Evolutionary conservation across 75 land plant genomes (phyloP).

Genomic region (Pseudotsuga menziesii): DNA sequence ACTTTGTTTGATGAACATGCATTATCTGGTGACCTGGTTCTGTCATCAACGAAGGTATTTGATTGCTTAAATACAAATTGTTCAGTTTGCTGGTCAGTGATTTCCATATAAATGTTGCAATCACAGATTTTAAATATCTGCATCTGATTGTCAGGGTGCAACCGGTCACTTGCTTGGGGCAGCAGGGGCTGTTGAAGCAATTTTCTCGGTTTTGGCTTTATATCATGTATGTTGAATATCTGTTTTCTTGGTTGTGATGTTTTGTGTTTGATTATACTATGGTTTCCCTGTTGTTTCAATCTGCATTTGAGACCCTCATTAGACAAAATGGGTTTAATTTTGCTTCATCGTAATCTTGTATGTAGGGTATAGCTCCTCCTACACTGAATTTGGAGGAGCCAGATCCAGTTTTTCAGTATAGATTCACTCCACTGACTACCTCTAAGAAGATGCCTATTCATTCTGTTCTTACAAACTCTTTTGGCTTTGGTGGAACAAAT

Average conservation of each 20-base stretch:
- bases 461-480: constrained; percentile 86
- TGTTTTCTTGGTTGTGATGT: not conserved
- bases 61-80: not conserved
- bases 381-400: constrained; percentile 71
- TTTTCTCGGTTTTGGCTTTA: constrained; percentile 82
- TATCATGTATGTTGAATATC: constrained; percentile 57
- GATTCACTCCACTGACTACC: constrained; percentile 54
- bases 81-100: too few relatives aligned
- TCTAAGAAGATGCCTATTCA: constrained; percentile 60
- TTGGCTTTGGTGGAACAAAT: constrained; percentile 99
- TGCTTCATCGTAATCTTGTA: not conserved
- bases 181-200: constrained; percentile 99
- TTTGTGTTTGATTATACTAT: not conserved
- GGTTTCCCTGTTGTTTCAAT: not conserved
- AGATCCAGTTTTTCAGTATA: constrained; percentile 63
- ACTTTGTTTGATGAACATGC: constrained; percentile 76
- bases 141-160: constrained; percentile 60
- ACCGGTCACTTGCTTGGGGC: constrained; percentile 98
- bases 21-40: constrained; percentile 56
- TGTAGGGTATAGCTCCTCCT: constrained; percentile 86
- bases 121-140: too few relatives aligned
- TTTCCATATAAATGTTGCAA: not conserved
- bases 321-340: constrained; percentile 6
- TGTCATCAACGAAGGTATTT: constrained; percentile 94
- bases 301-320: not conserved